Base-by-base conservation (phyloP, 805 yeast genomes). In the Saccharomycopsis lassenensis region DNA sequence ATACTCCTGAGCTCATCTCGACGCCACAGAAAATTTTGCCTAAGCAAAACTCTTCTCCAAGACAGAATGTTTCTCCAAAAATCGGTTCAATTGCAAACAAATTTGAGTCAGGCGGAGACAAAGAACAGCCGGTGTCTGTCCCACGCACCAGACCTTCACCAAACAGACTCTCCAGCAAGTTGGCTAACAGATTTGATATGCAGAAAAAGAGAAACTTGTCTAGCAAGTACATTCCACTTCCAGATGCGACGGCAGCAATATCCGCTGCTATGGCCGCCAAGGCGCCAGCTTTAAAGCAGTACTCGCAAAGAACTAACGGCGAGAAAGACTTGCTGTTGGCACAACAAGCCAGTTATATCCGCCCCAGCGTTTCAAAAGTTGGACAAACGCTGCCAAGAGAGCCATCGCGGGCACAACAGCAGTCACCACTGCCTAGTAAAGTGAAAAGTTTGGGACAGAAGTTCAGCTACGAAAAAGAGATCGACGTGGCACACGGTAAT, bases 181-280 rank as follows among this genome's bases (percentile, higher is more conserved):
- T 35, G 11, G 33, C 33, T 21, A 28, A 23, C 22, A 19, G 18
- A n/a, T 35, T 35, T 12, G 38, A 35, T 19, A 16, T 23, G 17
- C 24, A 30, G 20, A n/a, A n/a, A n/a, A n/a, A n/a, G n/a, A 24
- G 36, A 27, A 24, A 19, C 16, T 12, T 23, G 10, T 6, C 39
- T 11, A 19, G 26, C 31, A 23, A 25, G 8, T 42, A 42, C 23
- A 39, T 36, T 14, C 46, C 46, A 3, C 33, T 36, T 14, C 46
- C 46, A n/a, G 41, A 42, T 28, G 31, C 40, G 4, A 36, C 29
- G 3, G 34, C 41, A 17, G 46, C 46, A 5, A 42, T 42, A 24
- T 39, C 43, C 18, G 46, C 46, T 8, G 22, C 40, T 10, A 24
- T 42, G 31, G 46, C 46, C 3, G 46, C 46, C 3, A 42, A 36